Evolutionary conservation across 768 basidiomycete genomes (phyloP).

Genomic region (Saitozyma sp.): DNA sequence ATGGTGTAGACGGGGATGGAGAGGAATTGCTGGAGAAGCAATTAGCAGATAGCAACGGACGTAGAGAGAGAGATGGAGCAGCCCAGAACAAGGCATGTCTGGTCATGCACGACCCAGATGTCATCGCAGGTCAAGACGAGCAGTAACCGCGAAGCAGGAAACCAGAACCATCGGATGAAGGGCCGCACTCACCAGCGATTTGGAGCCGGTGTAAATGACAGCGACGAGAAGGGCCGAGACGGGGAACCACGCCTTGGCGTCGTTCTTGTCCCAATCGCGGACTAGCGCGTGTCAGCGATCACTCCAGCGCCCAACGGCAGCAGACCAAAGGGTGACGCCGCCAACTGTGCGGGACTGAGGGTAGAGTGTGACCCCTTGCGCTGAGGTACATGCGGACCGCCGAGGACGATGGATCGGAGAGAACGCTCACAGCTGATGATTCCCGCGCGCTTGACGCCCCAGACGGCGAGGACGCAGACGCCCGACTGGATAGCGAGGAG

Average conservation of each 20-base stretch:
- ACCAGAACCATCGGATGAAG: not conserved
- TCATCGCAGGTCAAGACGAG: no score
- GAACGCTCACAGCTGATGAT: constrained; percentile 42
- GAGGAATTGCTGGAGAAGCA: constrained; percentile 75
- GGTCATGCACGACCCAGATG: no score
- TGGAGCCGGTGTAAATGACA: constrained; percentile 97
- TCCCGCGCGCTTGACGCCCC: constrained; percentile 69
- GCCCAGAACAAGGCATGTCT: no score
- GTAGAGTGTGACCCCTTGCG: no score
- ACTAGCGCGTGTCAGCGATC: constrained; percentile 49
- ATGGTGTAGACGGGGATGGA: constrained; percentile 91
- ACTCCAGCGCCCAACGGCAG: not conserved
- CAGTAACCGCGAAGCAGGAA: no score
- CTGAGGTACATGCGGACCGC: no score
- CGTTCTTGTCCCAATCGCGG: constrained; percentile 74
- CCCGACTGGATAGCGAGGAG: constrained; percentile 85
- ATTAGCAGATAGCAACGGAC: not conserved
- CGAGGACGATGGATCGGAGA: not conserved
- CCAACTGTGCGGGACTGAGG: no score
- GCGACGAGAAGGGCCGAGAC: constrained; percentile 86
- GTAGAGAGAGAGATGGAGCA: no score
- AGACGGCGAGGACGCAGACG: constrained; percentile 81
- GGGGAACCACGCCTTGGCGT: constrained; percentile 91
- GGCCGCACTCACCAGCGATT: constrained; percentile 75
- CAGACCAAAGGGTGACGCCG: no score